Percentiles rank a stretch among this genome's conserved stretches.
phyloP scores from a whole-genome alignment of 1,284 basidiomycete genomes.

The Tilletia setariae region DNA sequence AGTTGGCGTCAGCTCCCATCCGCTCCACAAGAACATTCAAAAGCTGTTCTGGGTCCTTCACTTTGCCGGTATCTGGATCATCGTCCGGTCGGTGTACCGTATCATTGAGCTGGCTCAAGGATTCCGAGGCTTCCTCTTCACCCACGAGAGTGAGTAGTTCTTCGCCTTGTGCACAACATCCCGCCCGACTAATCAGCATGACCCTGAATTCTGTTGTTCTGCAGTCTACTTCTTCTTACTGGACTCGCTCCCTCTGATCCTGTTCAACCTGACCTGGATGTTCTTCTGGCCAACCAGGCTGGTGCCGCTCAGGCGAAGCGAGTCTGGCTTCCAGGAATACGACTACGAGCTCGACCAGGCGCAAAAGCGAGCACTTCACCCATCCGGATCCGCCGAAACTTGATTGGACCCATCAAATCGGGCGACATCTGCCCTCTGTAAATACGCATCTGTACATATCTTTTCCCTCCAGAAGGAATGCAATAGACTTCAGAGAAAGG shows the following conservation, averaged over 20 bases:
- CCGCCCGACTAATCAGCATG: too few species aligned
- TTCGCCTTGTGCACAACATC: too few species aligned
- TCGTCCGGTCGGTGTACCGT: constrained; percentile 35
- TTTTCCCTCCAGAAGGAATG: too few species aligned
- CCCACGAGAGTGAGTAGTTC: constrained; percentile 32
- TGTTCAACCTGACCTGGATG: constrained; percentile 34
- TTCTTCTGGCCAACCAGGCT: constrained; percentile 33
- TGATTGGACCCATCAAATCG: too few species aligned
- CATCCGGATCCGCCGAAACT: too few species aligned
- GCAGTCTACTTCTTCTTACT: constrained; percentile 32
- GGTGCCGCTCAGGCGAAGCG: constrained; percentile 14
- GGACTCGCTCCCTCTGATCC: constrained; percentile 34
- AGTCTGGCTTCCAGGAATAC: neutral
- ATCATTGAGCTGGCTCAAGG: constrained; percentile 39
- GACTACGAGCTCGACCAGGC: too few species aligned
- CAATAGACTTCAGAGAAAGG: too few species aligned
- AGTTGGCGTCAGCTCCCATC: neutral
- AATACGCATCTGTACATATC: too few species aligned
- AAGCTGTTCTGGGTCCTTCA: constrained; percentile 20
- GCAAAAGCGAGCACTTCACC: too few species aligned
- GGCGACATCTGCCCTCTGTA: too few species aligned
- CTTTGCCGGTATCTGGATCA: constrained; percentile 23
- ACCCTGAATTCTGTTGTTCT: too few species aligned
- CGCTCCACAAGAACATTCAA: neutral
- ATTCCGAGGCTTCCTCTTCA: constrained; percentile 32